Evolutionary conservation across 495 filamentous ascomycete species (phyloP).

Genomic region (Neurospora sp.): DNA sequence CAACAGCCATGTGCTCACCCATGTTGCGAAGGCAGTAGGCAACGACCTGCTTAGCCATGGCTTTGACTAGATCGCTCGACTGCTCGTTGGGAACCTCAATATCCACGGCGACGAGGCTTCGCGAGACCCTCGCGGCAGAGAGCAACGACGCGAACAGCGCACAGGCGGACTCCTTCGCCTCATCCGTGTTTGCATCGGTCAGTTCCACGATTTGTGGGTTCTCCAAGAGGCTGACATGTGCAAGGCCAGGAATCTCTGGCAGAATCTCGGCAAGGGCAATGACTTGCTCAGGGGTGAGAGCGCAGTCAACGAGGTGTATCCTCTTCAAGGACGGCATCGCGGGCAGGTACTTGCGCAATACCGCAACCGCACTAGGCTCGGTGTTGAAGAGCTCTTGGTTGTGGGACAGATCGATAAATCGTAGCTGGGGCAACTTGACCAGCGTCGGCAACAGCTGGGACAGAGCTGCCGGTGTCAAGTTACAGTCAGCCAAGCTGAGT

Average conservation of each 20-base stretch:
- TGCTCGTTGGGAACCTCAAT: conserved; percentile 74
- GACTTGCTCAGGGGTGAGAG: conserved; percentile 71
- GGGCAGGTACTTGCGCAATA: conserved; percentile 75
- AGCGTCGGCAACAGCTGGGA: conserved; percentile 68
- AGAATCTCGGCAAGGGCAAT: conserved; percentile 85
- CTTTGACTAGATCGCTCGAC: conserved; percentile 82
- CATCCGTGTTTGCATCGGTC: conserved; percentile 58
- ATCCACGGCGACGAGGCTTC: conserved; percentile 78
- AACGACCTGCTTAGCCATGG: conserved; percentile 83
- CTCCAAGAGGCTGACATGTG: conserved; percentile 80
- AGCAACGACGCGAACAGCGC: conserved; percentile 88
- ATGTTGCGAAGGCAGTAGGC: conserved; percentile 90
- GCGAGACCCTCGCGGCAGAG: conserved; percentile 75
- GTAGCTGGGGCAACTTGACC: conserved; percentile 59
- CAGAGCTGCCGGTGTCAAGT: conserved; percentile 60
- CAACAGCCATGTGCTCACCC: conserved; percentile 32
- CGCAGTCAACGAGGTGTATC: conserved; percentile 81
- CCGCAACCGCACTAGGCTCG: conserved; percentile 61
- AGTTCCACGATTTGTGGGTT: conserved; percentile 63
- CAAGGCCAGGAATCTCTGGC: conserved; percentile 70
- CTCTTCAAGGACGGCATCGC: conserved; percentile 72
- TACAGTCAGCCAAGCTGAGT: conserved; percentile 80
- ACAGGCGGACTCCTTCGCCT: conserved; percentile 79
- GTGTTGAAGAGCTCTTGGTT: conserved; percentile 71
- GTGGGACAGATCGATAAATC: conserved; percentile 84